Percentiles rank a stretch among this genome's conserved stretches.
Evolutionary conservation across 768 basidiomycete species (phyloP).

Genomic region (Austroboletus festivus): DNA sequence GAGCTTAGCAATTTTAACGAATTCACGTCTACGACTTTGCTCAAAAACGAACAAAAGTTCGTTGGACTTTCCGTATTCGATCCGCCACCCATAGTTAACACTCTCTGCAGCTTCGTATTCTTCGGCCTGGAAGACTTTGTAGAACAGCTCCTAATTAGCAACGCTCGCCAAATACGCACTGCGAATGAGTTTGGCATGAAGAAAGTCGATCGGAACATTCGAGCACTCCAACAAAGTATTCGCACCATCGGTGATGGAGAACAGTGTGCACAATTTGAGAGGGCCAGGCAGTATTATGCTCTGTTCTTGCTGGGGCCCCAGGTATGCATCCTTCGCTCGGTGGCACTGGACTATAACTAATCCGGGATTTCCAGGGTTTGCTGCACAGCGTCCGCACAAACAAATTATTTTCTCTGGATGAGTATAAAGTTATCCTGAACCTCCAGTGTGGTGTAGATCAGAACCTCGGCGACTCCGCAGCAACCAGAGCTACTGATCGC

Average conservation of each 20-base stretch:
- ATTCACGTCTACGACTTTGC: constrained; percentile 57
- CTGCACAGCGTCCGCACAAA: constrained; percentile 63
- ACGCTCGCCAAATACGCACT: constrained; percentile 64
- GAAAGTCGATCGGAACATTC: constrained; percentile 85
- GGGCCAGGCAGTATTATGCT: constrained; percentile 76
- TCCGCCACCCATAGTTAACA: not conserved
- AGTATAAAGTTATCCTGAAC: constrained; percentile 88
- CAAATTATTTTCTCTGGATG: constrained; percentile 79
- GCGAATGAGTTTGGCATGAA: constrained; percentile 76
- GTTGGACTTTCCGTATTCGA: constrained; percentile 24
- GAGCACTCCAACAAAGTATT: constrained; percentile 89
- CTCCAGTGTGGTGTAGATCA: constrained; percentile 85
- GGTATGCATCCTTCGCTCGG: constrained; percentile 40
- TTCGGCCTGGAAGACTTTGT: constrained; percentile 81
- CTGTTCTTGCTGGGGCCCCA: constrained; percentile 73
- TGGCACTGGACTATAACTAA: not conserved
- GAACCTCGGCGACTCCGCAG: constrained; percentile 46
- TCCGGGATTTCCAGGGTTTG: constrained; percentile 55
- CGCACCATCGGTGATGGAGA: constrained; percentile 67
- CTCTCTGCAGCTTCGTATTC: constrained; percentile 84
- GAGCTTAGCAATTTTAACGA: constrained; percentile 79
- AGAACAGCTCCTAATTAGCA: constrained; percentile 76
- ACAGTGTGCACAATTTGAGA: constrained; percentile 66
- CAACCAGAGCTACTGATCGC: constrained; percentile 55
- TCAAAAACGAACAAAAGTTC: constrained; percentile 64